Evolutionary conservation across 148 eudicot genomes (phyloP), one percentile per base, ranked within the genome.

Genomic region (Pouteria glomerata): DNA sequence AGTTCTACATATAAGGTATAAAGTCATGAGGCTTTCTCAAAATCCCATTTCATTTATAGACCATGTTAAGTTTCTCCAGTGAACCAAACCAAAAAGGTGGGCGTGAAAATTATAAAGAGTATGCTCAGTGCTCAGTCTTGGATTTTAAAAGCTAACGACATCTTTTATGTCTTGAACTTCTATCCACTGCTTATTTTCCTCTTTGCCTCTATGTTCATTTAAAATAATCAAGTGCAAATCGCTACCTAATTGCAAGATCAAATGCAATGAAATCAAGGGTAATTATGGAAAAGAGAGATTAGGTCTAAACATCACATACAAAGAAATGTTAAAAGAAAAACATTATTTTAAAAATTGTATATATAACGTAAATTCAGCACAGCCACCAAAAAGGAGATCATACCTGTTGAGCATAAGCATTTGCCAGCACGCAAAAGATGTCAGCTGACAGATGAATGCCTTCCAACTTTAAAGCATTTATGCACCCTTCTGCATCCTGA

Each of bases 401-500:
- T 67, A 91, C 98, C 93, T 86, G 97, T 77, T 91, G 93, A 52
- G 98, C 98, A 82, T 83, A 94, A 47, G 97, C 97, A 83, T 94
- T 89, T 75, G 98, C 98, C 59, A 91, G 79, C 39, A 87, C 96
- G 81, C 91, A 89, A 66, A 84, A 94, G 53, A 87, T 85, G 71
- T 70, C 84, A 67, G 93, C 82, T 44, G 90, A 82, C 52, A 89
- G 83, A 70, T 83, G 82, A 69, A 92, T 70, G 68, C 88, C 91
- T 83, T 89, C 90, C 12, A 51, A 82, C 73, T 80, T 87, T 18
- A 94, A 75, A 71, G 96, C 88, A 65, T 80, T 75, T 68, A 89
- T 73, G 68, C 96, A 84, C 53, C 83, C 88, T 82, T 86, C 86
- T 12, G 93, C 87, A 74, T 80, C 83, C 70, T 79, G 84, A 82